Percentiles rank a stretch among this genome's conserved stretches.
Conservation (phyloP, 192 early-diverging fungal genomes). For the Phlyctochytrium bullatum region DNA sequence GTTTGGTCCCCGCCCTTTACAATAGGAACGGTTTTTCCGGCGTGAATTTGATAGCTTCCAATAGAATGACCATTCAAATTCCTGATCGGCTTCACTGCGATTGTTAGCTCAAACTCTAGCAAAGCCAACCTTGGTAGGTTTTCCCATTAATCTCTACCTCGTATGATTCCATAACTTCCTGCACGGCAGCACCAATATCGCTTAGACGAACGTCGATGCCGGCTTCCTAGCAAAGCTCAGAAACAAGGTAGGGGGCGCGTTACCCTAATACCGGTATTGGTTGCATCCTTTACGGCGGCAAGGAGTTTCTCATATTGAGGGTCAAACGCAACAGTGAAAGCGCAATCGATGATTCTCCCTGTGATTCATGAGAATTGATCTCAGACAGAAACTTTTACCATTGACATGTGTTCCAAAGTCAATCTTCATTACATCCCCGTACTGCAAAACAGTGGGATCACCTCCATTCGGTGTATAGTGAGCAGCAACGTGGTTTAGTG, state of each 20-base stretch:
- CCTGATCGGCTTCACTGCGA: conserved; percentile 88
- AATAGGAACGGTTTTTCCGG: conserved; percentile 93
- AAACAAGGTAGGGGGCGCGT: conserved; percentile 10
- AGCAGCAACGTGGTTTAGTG: conserved; percentile 92
- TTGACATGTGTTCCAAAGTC: conserved; percentile 95
- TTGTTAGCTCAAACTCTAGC: not conserved
- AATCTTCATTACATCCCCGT: conserved; percentile 94
- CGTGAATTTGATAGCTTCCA: conserved; percentile 87
- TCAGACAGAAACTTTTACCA: conserved; percentile 42
- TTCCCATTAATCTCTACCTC: conserved; percentile 95
- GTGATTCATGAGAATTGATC: conserved; percentile 19
- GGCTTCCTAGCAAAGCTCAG: conserved; percentile 54
- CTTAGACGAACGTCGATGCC: conserved; percentile 94
- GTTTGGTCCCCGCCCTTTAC: conserved; percentile 82
- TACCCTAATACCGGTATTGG: conserved; percentile 84
- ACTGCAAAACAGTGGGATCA: conserved; percentile 81
- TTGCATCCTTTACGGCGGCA: conserved; percentile 89
- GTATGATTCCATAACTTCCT: conserved; percentile 98
- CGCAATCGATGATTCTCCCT: conserved; percentile 90
- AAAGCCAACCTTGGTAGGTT: conserved; percentile 64
- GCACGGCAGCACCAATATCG: conserved; percentile 93
- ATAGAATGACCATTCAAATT: conserved; percentile 98
- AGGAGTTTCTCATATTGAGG: conserved; percentile 83
- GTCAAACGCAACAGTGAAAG: conserved; percentile 91
- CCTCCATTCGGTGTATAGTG: conserved; percentile 98